A percentile compares a stretch with the other conserved stretches of the same genome.
Evolutionary conservation across 345 rosid genomes (phyloP).

Genomic region (Brassica incana): DNA sequence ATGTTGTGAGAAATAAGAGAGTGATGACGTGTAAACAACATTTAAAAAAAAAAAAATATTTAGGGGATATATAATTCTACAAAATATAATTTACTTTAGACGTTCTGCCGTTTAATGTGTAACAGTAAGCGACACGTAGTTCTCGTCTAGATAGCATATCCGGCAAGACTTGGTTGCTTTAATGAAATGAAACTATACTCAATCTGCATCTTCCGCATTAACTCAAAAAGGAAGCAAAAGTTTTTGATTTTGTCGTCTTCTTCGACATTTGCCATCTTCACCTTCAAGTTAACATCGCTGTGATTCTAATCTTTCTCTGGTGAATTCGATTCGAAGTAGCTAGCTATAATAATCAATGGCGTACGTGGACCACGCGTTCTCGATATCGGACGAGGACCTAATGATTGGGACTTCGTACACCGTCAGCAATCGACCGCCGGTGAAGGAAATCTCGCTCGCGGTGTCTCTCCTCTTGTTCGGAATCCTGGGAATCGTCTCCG

Average conservation of each 20-base stretch:
- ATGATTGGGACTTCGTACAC: slow-evolving; percentile 74
- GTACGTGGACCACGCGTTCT: slow-evolving; percentile 95
- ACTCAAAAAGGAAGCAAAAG: slow-evolving; percentile 10
- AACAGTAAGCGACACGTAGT: slow-evolving; percentile 6
- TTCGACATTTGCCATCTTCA: slow-evolving; percentile 28
- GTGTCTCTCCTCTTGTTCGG: slow-evolving; percentile 89
- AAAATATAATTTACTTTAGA: too few species aligned
- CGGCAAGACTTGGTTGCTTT: slow-evolving; percentile 20
- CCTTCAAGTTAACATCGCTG: slow-evolving; percentile 10
- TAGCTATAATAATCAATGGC: slow-evolving; percentile 52
- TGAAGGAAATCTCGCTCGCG: slow-evolving; percentile 93
- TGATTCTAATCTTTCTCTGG: slow-evolving; percentile 17
- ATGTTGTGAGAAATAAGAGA: background rate
- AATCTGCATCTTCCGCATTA: slow-evolving; percentile 18
- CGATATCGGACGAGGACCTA: slow-evolving; percentile 91
- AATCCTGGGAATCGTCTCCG: slow-evolving; percentile 64
- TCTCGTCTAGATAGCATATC: background rate
- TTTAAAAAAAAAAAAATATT: too few species aligned
- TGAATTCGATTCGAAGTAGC: slow-evolving; percentile 5
- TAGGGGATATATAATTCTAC: too few species aligned
- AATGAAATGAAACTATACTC: background rate
- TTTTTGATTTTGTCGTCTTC: slow-evolving; percentile 20
- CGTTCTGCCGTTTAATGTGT: background rate
- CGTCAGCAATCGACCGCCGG: slow-evolving; percentile 77
- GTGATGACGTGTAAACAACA: background rate